These are phyloP conservation scores for Clarkia xantiana DNA, from an alignment of 345 rosid genomes.

Conservation along the genomic window DNA sequence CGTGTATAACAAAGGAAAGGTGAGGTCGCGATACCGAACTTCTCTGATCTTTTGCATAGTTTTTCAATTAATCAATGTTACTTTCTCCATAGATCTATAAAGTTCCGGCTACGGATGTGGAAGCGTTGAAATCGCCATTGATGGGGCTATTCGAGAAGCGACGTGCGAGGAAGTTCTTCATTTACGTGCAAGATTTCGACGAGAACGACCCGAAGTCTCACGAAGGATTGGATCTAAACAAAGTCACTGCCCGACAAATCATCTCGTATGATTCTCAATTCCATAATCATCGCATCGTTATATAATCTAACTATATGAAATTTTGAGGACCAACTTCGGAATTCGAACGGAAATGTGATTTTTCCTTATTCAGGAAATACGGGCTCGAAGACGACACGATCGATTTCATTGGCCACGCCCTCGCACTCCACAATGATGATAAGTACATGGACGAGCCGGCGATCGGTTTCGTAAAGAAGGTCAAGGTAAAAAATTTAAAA, in stretches of 20 bases:
- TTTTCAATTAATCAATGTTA: too few relatives aligned
- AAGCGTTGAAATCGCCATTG: slow-evolving; percentile 78
- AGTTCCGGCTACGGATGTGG: slow-evolving; percentile 83
- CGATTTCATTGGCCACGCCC: slow-evolving; percentile 86
- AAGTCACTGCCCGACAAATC: slow-evolving; percentile 71
- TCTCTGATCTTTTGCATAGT: too few relatives aligned
- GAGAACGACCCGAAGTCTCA: slow-evolving; percentile 89
- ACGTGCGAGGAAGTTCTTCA: slow-evolving; percentile 81
- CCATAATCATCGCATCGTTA: neutral
- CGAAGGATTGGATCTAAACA: slow-evolving; percentile 66
- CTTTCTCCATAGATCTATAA: slow-evolving; percentile 38
- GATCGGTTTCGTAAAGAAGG: slow-evolving; percentile 59
- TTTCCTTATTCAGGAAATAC: slow-evolving; percentile 33
- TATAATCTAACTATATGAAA: neutral
- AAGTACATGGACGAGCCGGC: slow-evolving; percentile 71
- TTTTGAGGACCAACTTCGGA: too few relatives aligned
- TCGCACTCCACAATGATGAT: slow-evolving; percentile 71
- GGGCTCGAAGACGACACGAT: slow-evolving; percentile 86
- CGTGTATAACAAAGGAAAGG: slow-evolving; percentile 89
- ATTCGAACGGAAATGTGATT: too few relatives aligned
- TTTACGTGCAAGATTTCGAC: slow-evolving; percentile 84
- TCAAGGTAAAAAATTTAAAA: slow-evolving; percentile 68
- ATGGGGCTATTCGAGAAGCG: slow-evolving; percentile 94
- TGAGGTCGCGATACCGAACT: slow-evolving; percentile 5
- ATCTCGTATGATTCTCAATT: slow-evolving; percentile 37